Conservation (phyloP, 2,329 filamentous ascomycete species). For the Seiridium unicorne region DNA sequence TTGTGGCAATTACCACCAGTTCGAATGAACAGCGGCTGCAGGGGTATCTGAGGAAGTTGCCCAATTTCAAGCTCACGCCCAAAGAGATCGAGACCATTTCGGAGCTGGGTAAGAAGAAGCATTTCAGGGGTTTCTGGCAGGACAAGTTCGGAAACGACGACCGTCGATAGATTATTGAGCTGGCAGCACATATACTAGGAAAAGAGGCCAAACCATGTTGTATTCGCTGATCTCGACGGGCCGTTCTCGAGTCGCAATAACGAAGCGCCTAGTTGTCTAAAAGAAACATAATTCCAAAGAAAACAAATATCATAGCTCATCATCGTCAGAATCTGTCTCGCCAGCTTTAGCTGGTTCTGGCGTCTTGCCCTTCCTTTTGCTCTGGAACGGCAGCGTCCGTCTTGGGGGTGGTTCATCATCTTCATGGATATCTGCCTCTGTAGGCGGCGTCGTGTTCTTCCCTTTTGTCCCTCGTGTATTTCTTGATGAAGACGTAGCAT, state of each 20-base stretch:
- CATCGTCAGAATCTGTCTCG: conserved; percentile 56
- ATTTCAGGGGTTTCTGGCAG: conserved; percentile 60
- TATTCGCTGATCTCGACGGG: neutral
- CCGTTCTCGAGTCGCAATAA: too few relatives aligned
- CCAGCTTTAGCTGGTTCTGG: conserved; percentile 32
- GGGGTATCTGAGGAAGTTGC: conserved; percentile 50
- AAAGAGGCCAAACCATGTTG: too few relatives aligned
- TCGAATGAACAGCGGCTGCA: conserved; percentile 55
- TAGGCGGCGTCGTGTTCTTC: conserved; percentile 1
- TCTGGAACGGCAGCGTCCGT: conserved; percentile 42
- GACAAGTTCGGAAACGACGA: conserved; percentile 53
- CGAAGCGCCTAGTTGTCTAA: too few relatives aligned
- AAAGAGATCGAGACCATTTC: conserved; percentile 57
- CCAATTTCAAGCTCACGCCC: conserved; percentile 56
- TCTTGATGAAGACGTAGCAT: neutral
- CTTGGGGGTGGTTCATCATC: conserved; percentile 24
- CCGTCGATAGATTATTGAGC: conserved; percentile 26
- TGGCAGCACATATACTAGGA: too few relatives aligned
- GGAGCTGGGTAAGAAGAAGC: conserved; percentile 56
- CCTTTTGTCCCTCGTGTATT: neutral
- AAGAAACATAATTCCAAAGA: too few relatives aligned
- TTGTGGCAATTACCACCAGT: conserved; percentile 60
- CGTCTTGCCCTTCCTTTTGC: conserved; percentile 26
- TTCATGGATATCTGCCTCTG: conserved; percentile 19
- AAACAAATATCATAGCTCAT: conserved; percentile 43